phyloP scores from a whole-genome alignment of 805 yeast genomes.

The Saccharomycopsis javanensis region DNA sequence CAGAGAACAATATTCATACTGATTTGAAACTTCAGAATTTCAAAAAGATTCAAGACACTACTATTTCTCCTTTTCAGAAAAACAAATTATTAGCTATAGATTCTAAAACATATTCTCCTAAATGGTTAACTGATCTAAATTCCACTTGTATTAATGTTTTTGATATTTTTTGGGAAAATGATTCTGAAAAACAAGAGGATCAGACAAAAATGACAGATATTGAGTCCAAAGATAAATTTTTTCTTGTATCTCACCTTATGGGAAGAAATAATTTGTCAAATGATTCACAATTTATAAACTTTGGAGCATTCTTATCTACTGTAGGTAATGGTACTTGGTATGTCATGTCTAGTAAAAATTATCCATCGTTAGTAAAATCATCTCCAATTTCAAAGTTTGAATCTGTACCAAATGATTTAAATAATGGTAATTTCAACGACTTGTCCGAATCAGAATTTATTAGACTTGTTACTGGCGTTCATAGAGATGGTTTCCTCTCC shows the following conservation, averaged over 20 bases:
- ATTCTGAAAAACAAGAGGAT: slow-evolving; percentile 21
- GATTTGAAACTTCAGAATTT: slow-evolving; percentile 37
- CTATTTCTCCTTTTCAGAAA: slow-evolving; percentile 79
- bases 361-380: slow-evolving; percentile 71
- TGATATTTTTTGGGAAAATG: slow-evolving; percentile 44
- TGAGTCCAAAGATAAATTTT: slow-evolving; percentile 26
- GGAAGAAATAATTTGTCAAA: slow-evolving; percentile 23
- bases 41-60: slow-evolving; percentile 61
- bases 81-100: slow-evolving; percentile 70
- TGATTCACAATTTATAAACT: slow-evolving; percentile 19
- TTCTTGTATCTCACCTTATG: slow-evolving; percentile 63
- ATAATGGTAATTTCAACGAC: not conserved
- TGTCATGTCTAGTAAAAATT: slow-evolving; percentile 69
- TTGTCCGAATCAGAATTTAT: slow-evolving; percentile 25
- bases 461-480: slow-evolving; percentile 43
- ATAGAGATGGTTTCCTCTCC: slow-evolving; percentile 24
- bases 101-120: slow-evolving; percentile 54
- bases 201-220: slow-evolving; percentile 7
- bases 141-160: slow-evolving; percentile 67
- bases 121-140: slow-evolving; percentile 72
- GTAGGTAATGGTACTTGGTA: slow-evolving; percentile 66
- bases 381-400: slow-evolving; percentile 70
- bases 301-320: slow-evolving; percentile 58
- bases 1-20: slow-evolving; percentile 70
- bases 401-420: slow-evolving; percentile 11